A percentile compares a stretch with the other conserved stretches of the same genome.
Evolutionary conservation across 768 basidiomycete genomes (phyloP).

Genomic region (Polyporus arcularius): DNA sequence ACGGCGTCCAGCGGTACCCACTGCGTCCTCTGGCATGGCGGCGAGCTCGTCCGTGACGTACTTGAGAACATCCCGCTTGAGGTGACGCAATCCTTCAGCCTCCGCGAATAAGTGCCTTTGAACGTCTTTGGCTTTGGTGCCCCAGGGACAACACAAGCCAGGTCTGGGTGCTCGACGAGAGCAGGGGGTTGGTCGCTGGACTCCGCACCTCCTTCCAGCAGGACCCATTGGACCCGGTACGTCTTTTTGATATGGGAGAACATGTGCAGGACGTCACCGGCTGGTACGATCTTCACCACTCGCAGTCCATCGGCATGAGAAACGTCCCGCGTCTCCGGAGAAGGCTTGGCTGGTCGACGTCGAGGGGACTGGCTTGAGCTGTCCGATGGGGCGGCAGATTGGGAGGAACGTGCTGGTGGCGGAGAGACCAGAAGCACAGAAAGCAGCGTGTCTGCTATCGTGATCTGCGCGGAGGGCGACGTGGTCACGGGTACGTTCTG

Average conservation of each 20-base stretch:
- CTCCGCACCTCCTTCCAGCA: slow-evolving; percentile 54
- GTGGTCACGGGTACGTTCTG: slow-evolving; percentile 52
- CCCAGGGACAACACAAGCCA: slow-evolving; percentile 5
- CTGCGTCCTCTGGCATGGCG: slow-evolving; percentile 28
- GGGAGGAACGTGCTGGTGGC: neutral
- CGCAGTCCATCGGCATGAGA: slow-evolving; percentile 18
- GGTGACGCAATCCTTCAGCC: neutral
- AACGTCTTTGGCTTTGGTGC: slow-evolving; percentile 9
- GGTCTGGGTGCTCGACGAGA: slow-evolving; percentile 9
- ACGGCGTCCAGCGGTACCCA: slow-evolving; percentile 64
- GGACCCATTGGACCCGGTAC: slow-evolving; percentile 73
- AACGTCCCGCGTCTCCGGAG: neutral
- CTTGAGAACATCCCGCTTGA: neutral
- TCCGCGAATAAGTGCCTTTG: slow-evolving; percentile 2
- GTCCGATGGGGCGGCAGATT: slow-evolving; percentile 9
- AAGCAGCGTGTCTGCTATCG: slow-evolving; percentile 39
- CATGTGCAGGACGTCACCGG: slow-evolving; percentile 72
- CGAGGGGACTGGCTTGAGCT: slow-evolving; percentile 6
- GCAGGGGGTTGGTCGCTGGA: slow-evolving; percentile 42
- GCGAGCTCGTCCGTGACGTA: neutral
- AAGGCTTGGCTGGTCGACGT: neutral
- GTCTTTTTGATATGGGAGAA: slow-evolving; percentile 93
- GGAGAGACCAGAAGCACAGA: slow-evolving; percentile 39
- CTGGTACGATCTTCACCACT: slow-evolving; percentile 49
- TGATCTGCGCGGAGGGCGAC: slow-evolving; percentile 33